Percentiles rank a stretch among this genome's conserved stretches.
phyloP scores from a whole-genome alignment of 164 flowering plant species.

The Vitis rupestris region DNA sequence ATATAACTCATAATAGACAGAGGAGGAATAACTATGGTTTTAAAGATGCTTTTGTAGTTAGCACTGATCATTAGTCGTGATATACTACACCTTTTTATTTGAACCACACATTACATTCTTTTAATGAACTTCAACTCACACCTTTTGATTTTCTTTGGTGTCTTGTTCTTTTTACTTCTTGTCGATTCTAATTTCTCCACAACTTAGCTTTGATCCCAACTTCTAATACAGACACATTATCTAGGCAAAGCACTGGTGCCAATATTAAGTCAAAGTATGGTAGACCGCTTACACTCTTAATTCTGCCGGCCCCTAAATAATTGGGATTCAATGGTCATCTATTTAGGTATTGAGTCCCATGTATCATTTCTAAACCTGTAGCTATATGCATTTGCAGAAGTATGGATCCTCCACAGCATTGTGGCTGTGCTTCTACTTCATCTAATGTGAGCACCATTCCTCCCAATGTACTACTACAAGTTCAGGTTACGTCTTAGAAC shows the following conservation, averaged over 20 bases:
- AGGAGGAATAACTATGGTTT: too few relatives aligned
- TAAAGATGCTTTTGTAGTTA: too few relatives aligned
- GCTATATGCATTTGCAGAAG: slow-evolving; percentile 18
- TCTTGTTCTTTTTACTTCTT: too few relatives aligned
- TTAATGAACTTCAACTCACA: too few relatives aligned
- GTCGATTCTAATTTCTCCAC: too few relatives aligned
- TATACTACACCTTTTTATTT: too few relatives aligned
- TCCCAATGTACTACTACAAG: slow-evolving; percentile 20
- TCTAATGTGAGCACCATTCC: slow-evolving; percentile 35
- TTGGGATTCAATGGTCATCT: background rate
- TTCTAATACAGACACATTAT: slow-evolving; percentile 24
- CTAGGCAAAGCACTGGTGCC: slow-evolving; percentile 22
- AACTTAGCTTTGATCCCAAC: background rate
- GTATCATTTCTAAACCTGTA: background rate
- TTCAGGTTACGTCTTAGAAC: slow-evolving; percentile 25
- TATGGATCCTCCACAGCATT: slow-evolving; percentile 27
- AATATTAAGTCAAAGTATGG: slow-evolving; percentile 35
- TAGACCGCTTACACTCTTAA: background rate
- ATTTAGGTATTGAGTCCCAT: background rate
- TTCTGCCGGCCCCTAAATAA: too few relatives aligned
- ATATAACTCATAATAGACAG: too few relatives aligned
- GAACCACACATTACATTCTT: too few relatives aligned
- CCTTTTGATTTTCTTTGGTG: background rate
- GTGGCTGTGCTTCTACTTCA: slow-evolving; percentile 34
- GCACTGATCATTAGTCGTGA: too few relatives aligned